Evolutionary conservation across 164 flowering plant species (phyloP), one percentile per base, ranked within the genome.

Genomic region (Nymphaea colorata): DNA sequence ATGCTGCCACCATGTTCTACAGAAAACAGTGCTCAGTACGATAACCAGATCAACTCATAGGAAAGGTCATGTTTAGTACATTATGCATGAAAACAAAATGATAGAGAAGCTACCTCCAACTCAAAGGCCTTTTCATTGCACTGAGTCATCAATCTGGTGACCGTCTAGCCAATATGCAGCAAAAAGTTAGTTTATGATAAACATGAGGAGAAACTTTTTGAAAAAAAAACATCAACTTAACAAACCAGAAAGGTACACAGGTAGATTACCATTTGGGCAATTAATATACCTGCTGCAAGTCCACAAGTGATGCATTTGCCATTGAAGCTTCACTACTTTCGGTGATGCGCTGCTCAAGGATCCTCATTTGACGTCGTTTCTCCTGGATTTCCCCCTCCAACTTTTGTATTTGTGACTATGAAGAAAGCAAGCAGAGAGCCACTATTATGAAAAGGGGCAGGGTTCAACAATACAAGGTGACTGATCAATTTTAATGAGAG

Each of bases 121-220:
- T 95, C 98, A 82, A 92, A 95, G 51, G 77, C 84, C 77, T 87
- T 92, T 76, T 95, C 97, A 75, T 82, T 90, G 71, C 96, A 92
- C 59, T 90, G 98, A 14, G 93, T 80, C 93, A 85, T 92, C 84
- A 95, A 77, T 75, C 81, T 89, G 76, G 68, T 84, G 47, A 95
- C 80, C 3, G 86, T 89, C 99, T 95, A 90, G 72, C 67, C 72
- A 11, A 36, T 43, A 42, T 45, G 42, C 75, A 62, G 2, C 14
- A 61, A 55, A 41, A 25, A 61, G 61, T 61, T 47, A n/a, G 43
- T 4, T 44, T 55, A 61, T 7, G 5, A 61, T 59, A 44, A 18
- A 44, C 3, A 62, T 12, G 41, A 4, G 14, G 57, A 51, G 14
- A 51, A 3, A 51, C n/a, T n/a, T 51, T 14, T 47, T 14, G 0